These are phyloP conservation scores for Ophioceras dolichostomum DNA, from an alignment of 2,329 filamentous ascomycete genomes.

Conservation along the genomic window DNA sequence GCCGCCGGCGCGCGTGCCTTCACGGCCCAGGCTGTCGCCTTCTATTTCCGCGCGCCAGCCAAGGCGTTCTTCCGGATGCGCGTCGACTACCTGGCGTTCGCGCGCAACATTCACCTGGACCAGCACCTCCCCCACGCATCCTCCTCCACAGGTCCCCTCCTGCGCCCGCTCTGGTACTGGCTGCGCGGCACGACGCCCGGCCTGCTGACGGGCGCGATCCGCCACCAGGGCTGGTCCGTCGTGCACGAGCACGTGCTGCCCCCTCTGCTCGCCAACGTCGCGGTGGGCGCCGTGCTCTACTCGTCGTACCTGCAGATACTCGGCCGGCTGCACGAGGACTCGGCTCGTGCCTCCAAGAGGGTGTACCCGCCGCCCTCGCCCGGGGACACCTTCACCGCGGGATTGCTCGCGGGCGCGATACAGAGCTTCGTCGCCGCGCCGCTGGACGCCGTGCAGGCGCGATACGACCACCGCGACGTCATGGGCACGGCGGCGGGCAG, in stretches of 20 bases:
- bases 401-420: slow-evolving; percentile 54
- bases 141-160: slow-evolving; percentile 13
- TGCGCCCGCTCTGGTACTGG: slow-evolving; percentile 32
- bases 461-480: slow-evolving; percentile 49
- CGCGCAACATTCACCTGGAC: slow-evolving; percentile 37
- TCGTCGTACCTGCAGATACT: slow-evolving; percentile 64
- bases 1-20: slow-evolving; percentile 76
- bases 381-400: slow-evolving; percentile 53
- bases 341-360: slow-evolving; percentile 39
- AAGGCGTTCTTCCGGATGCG: slow-evolving; percentile 87
- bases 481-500: slow-evolving; percentile 11
- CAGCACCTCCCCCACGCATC: not conserved
- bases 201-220: slow-evolving; percentile 54
- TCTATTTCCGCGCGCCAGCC: slow-evolving; percentile 83
- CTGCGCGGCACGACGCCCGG: slow-evolving; percentile 56
- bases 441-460: slow-evolving; percentile 61
- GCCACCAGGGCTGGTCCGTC: slow-evolving; percentile 60
- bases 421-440: slow-evolving; percentile 65
- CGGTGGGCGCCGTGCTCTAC: slow-evolving; percentile 63
- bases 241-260: slow-evolving; percentile 68
- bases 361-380: slow-evolving; percentile 59
- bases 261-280: slow-evolving; percentile 61
- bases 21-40: slow-evolving; percentile 72
- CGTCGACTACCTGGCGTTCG: slow-evolving; percentile 66
- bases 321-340: slow-evolving; percentile 52